Evolutionary conservation across 208 protist species (phyloP), one percentile per base, ranked within the genome.

Genomic region (Lotmaria passim): DNA sequence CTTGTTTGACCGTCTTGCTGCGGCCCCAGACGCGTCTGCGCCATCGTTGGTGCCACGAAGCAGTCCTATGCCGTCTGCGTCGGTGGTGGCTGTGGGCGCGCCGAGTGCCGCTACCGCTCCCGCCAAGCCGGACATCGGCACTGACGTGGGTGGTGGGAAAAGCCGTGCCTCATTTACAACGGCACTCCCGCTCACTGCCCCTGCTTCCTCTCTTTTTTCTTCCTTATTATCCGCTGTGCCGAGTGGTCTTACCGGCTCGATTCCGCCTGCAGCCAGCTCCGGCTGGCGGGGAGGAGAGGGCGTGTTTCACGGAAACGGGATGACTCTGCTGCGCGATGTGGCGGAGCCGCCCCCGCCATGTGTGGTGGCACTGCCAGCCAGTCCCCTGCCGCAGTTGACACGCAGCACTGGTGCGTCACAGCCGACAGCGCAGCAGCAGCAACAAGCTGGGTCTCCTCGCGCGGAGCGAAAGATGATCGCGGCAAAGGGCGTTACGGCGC

Each of bases 1-100:
- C 38, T 59, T 91, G 5, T 71, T 90, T 19, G 39, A 74, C n/a
- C 10, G 38, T 3, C 11, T 14, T 31, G 17, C 39, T 14, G 28
- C n/a, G 28, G 38, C 11, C 10, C 39, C 23, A 26, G 43, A 34
- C 48, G n/a, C 23, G 30, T 23, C n/a, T 3, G 57, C 26, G 36
- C 5, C 34, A 36, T 30, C 56, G n/a, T 26, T 6, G 36, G n/a
- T 34, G 30, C 50, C 33, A 14, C 15, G 43, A 14, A 59, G 15
- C 41, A 47, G 30, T 33, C 33, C 48, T 0, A 5, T 46, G 3
- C n/a, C n/a, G n/a, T n/a, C n/a, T n/a, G n/a, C 7, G 28, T 30
- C 33, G 34, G 14, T n/a, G 5, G 17, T 19, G 15, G 56, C 24
- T 11, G 24, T 14, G 8, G 15, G 30, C 34, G n/a, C n/a, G 44